Evolutionary conservation across 495 filamentous ascomycete genomes (phyloP).

Genomic region (Durotheca rogersii): DNA sequence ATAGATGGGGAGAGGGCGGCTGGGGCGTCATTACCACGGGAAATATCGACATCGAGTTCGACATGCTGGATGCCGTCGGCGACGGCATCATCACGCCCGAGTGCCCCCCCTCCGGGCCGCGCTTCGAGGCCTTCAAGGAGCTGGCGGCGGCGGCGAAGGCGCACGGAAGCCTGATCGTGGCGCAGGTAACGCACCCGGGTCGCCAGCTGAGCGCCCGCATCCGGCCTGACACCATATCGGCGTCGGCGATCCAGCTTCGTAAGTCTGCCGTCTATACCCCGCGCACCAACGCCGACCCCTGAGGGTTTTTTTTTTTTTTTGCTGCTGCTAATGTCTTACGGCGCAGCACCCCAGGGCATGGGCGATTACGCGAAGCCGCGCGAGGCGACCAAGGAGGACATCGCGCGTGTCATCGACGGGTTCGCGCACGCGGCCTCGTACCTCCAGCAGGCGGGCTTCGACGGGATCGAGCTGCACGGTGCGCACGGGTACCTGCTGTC

Average conservation of each 20-base stretch:
- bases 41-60: constrained; percentile 60
- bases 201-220: constrained; percentile 52
- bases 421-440: constrained; percentile 58
- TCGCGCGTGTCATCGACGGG: constrained; percentile 47
- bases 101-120: constrained; percentile 46
- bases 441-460: constrained; percentile 55
- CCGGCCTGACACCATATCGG: constrained; percentile 55
- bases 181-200: constrained; percentile 60
- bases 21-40: constrained; percentile 58
- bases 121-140: constrained; percentile 60
- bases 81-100: constrained; percentile 56
- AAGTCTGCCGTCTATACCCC: too few species aligned
- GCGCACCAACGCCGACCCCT: too few species aligned
- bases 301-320: constrained; percentile 28
- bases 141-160: constrained; percentile 51
- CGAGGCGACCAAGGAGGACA: constrained; percentile 52
- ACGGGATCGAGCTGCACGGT: constrained; percentile 57
- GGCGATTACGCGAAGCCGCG: constrained; percentile 8
- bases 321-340: too few species aligned
- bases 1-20: constrained; percentile 58
- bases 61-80: constrained; percentile 57
- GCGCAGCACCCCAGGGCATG: constrained; percentile 3
- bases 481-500: constrained; percentile 62
- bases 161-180: constrained; percentile 55
- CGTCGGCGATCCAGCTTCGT: constrained; percentile 56